These are phyloP conservation scores for Gnetum montanum DNA, from an alignment of 75 land plant genomes.

Conservation along the genomic window DNA sequence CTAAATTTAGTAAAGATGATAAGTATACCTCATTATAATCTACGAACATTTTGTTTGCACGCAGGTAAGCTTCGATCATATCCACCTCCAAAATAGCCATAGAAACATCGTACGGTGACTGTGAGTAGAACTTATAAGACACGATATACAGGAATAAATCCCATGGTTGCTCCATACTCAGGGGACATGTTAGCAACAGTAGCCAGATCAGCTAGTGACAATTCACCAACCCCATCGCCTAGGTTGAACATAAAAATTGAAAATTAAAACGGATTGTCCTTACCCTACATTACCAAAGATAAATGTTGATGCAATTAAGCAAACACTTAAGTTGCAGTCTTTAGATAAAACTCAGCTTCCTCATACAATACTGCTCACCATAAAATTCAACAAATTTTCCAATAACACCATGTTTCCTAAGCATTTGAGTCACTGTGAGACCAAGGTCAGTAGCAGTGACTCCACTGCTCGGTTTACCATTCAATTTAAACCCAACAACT, in stretches of 20 bases:
- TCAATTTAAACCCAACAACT: constrained; percentile 79
- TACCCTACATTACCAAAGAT: neutral
- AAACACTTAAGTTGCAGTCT: constrained; percentile 5
- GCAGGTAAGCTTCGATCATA: constrained; percentile 75
- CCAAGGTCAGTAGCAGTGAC: constrained; percentile 86
- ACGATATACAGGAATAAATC: constrained; percentile 85
- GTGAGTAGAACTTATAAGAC: constrained; percentile 63
- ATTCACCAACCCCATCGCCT: constrained; percentile 67
- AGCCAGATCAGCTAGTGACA: constrained; percentile 76
- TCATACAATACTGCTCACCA: constrained; percentile 29
- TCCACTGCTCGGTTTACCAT: constrained; percentile 66
- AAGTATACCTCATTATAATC: constrained; percentile 63
- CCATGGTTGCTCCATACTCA: constrained; percentile 93
- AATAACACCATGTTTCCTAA: constrained; percentile 79
- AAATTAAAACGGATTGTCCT: neutral
- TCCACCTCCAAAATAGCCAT: constrained; percentile 63
- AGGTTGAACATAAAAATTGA: neutral
- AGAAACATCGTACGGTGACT: constrained; percentile 73
- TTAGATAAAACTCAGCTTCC: neutral
- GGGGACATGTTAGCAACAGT: constrained; percentile 94
- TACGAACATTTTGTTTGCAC: constrained; percentile 87
- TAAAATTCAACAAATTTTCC: constrained; percentile 90
- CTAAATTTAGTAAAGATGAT: neutral
- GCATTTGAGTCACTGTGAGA: constrained; percentile 75
- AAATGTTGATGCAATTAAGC: neutral